Evolutionary conservation across 164 flowering plant species (phyloP), one percentile per base, ranked within the genome.

Genomic region (Macadamia tetraphylla): DNA sequence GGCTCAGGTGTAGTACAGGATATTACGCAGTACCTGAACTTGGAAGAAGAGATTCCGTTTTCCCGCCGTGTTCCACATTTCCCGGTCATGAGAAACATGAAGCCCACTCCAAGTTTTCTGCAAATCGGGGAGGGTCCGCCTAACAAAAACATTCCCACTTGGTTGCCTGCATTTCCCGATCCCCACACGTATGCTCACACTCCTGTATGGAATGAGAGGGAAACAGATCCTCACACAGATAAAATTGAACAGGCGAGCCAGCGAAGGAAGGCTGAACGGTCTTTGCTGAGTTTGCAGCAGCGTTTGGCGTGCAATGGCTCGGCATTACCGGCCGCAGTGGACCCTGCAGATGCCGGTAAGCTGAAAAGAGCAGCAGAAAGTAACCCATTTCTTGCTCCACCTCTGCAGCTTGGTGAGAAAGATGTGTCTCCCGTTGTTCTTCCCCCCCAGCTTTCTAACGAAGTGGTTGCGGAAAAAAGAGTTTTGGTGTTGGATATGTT

Each of bases 161-260:
- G 99, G 99, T 77, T 95, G 77, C 99, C 99, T 6, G 96, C 92
- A 29, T 83, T 94, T 53, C 99, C 99, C 56, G 98, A 94, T 80
- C 87, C 86, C 0, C 97, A 94, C 70, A 92, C 99, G 0, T 92
- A 92, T 70, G 52, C 82, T 8, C 83, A 74, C 11, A 83, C 98
- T 0, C 87, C 94, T 0, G 72, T 83, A 61, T 89, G 97, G 98
- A 86, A 85, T 81, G 91, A 90, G 78, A 86, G 97, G 85, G 66
- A n/a, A 10, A 69, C 85, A 0, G 93, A 92, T 81, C 92, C 84
- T 32, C 83, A 84, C 2, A 75, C 80, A 0, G 97, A 89, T 75
- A 91, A 87, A 76, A 78, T 85, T 46, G 91, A 90, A 80, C 96
- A 89, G 63, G 89, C 88, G 0, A 84, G 88, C 72, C 97, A 91